Evolutionary conservation across 139 green algal species (phyloP).

Genomic region (Picochlorum sp.): DNA sequence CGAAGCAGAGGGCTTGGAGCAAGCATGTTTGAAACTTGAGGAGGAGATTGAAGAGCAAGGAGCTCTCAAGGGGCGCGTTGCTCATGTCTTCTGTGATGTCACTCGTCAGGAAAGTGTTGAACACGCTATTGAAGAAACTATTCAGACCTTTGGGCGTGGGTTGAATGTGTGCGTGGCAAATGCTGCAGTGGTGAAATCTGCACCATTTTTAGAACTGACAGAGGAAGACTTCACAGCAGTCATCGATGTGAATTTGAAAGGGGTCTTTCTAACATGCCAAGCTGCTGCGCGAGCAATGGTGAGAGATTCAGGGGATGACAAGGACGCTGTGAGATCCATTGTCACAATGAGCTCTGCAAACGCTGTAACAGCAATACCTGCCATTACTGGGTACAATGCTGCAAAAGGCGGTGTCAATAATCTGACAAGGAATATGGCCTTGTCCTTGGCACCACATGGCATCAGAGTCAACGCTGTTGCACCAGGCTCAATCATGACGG

Average conservation of each 20-base stretch:
- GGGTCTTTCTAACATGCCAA: constrained; percentile 65
- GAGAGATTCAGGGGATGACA: constrained; percentile 2
- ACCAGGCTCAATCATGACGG: constrained; percentile 73
- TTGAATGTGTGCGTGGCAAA: constrained; percentile 50
- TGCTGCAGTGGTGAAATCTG: constrained; percentile 60
- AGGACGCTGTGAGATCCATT: constrained; percentile 29
- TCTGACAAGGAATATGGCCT: constrained; percentile 69
- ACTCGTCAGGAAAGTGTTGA: constrained; percentile 49
- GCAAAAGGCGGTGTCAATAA: constrained; percentile 80
- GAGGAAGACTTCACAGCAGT: constrained; percentile 77
- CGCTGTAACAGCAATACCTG: constrained; percentile 65
- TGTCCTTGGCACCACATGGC: constrained; percentile 63
- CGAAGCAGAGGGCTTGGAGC: constrained; percentile 22
- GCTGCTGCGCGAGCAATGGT: constrained; percentile 64
- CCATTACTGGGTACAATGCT: constrained; percentile 59
- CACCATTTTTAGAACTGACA: constrained; percentile 72
- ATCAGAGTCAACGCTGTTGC: constrained; percentile 81
- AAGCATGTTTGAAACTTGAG: background rate
- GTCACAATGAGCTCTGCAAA: constrained; percentile 82
- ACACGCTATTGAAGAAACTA: constrained; percentile 35
- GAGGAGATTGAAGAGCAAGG: background rate
- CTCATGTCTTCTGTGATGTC: constrained; percentile 48
- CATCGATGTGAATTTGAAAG: constrained; percentile 79
- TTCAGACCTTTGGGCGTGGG: constrained; percentile 38
- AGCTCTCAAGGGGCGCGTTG: constrained; percentile 31